A percentile compares a stretch with the other conserved stretches of the same genome.
Evolutionary conservation across 73 alveolate species (phyloP).

Genomic region (Breviolum minutum): DNA sequence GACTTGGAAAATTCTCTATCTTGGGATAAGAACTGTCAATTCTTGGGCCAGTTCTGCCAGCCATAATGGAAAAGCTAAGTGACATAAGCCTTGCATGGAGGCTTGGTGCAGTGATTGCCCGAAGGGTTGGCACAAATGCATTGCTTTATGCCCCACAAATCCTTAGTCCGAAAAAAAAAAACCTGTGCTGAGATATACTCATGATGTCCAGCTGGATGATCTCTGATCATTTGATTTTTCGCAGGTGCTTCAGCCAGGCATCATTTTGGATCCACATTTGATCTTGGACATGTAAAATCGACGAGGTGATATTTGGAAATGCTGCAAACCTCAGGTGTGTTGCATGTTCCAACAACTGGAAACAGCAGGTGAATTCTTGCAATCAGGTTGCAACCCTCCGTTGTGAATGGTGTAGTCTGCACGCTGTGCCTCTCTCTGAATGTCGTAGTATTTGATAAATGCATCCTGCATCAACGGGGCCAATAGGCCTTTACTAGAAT

Average conservation of each 20-base stretch:
- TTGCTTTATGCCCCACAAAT: constrained; percentile 88
- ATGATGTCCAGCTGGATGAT: neutral
- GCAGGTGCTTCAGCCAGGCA: neutral
- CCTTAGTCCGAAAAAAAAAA: neutral
- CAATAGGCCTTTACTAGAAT: neutral
- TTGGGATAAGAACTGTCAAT: neutral
- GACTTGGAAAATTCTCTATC: neutral
- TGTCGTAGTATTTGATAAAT: constrained; percentile 78
- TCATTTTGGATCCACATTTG: constrained; percentile 78
- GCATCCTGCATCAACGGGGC: constrained; percentile 40
- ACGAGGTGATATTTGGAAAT: constrained; percentile 69
- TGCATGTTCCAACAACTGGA: neutral
- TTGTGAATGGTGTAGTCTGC: constrained; percentile 93
- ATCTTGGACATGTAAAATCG: constrained; percentile 75
- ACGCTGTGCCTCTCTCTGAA: constrained; percentile 81
- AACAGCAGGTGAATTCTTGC: neutral
- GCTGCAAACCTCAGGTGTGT: constrained; percentile 45
- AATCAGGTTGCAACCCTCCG: constrained; percentile 59
- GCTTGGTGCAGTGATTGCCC: constrained; percentile 93
- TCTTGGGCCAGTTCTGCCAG: neutral
- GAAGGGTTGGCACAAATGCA: constrained; percentile 93
- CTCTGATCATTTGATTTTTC: neutral
- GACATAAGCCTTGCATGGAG: constrained; percentile 79
- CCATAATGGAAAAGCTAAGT: neutral
- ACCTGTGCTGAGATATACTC: neutral